A percentile compares a stretch with the other conserved stretches of the same genome.
These are phyloP conservation scores for Diaporthe citrichinensis DNA, from an alignment of 2,329 filamentous ascomycete species.

Conservation along the genomic window DNA sequence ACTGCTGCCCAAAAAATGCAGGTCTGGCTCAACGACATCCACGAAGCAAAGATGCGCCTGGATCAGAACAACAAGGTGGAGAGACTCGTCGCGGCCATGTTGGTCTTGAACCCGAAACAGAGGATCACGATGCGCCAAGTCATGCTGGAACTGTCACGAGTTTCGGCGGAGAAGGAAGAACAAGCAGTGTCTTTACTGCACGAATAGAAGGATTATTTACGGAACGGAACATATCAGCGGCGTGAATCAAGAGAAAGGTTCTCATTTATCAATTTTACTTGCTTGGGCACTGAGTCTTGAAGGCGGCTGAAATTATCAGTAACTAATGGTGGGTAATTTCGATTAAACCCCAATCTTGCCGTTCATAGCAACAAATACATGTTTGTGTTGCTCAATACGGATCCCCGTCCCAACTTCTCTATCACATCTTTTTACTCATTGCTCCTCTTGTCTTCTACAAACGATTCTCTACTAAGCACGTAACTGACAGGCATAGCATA, in stretches of 20 bases:
- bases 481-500: neutral
- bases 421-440: neutral
- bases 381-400: neutral
- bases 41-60: conserved; percentile 61
- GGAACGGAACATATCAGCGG: neutral
- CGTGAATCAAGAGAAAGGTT: neutral
- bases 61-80: conserved; percentile 64
- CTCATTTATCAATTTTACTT: neutral
- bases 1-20: conserved; percentile 62
- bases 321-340: conserved; percentile 10
- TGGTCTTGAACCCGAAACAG: conserved; percentile 64
- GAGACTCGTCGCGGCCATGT: conserved; percentile 67
- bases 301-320: neutral
- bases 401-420: neutral
- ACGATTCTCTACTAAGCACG: too few species aligned
- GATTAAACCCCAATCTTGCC: neutral
- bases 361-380: neutral
- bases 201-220: neutral
- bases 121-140: conserved; percentile 69
- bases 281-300: neutral
- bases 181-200: conserved; percentile 38
- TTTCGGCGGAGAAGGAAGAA: conserved; percentile 48
- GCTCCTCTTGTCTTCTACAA: neutral
- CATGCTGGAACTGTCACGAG: conserved; percentile 56
- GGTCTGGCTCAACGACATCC: conserved; percentile 68